Base-by-base conservation (phyloP, 371 early-diverging fungal species). In the Syncephalastrum sp. region DNA sequence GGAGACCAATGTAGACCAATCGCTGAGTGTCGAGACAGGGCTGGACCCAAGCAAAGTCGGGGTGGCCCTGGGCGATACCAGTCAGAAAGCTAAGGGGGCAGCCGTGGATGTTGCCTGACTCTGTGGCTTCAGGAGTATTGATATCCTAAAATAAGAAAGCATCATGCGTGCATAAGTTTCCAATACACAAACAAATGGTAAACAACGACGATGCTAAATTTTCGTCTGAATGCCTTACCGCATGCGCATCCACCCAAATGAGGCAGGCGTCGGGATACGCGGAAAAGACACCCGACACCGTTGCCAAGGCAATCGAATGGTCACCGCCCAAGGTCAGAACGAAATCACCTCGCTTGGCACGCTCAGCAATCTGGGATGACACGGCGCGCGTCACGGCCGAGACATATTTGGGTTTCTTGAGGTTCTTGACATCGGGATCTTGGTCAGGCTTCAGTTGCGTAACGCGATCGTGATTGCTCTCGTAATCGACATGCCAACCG, bases 221-320 rank as follows among this genome's bases (percentile, higher is more conserved):
- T 49, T 42, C 38, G 21, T 23, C 2, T 29, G 33, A 14, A 15
- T 8, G 38, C 76, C 87, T 79, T 84, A 93, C 94, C 53, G 95
- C 93, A 65, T 98, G 97, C 17, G 97, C 97, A 70, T 98, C 97
- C 19, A 98, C 88, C 99, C 99, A 98, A 56, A 98, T 81, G 56
- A 98, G 87, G 59, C 95, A 92, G 41, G 97, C 82, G 59, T 96
- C 82, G 59, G 84, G 82, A 74, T 96, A 82, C 25, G 88, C 90
- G 21, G 85, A 67, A 27, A 92, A 77, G 17, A 89, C 85, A 53
- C 96, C 97, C 41, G 90, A 82, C 8, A 95, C 81, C 24, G 95
- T 94, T 25, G 93, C 97, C 67, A 96, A 81, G 38, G 88, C 97
- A 25, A 95, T 75, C 17, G 92, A 92, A 69, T 96, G 97, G 72